Evolutionary conservation across 805 yeast genomes (phyloP).

Genomic region (Yamadazyma sp.): DNA sequence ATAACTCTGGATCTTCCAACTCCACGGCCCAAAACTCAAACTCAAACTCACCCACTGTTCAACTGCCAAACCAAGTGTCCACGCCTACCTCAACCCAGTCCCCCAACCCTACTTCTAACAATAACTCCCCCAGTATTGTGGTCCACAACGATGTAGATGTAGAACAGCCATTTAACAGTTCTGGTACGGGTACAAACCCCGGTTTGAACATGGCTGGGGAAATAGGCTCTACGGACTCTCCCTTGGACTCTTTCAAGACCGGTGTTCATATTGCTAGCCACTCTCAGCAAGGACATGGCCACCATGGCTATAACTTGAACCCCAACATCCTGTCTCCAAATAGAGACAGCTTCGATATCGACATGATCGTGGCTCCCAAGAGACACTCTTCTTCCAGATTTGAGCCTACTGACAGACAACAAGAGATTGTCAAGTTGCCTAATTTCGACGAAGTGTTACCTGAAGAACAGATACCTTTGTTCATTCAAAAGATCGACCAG

Average conservation of each 20-base stretch:
- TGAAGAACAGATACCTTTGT: conserved; percentile 75
- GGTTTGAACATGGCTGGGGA: background rate
- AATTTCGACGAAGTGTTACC: conserved; percentile 82
- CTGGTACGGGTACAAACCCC: background rate
- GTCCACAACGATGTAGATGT: conserved; percentile 17
- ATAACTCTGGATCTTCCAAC: conserved; percentile 13
- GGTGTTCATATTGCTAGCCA: conserved; percentile 19
- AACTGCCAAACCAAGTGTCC: conserved; percentile 15
- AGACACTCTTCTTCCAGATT: conserved; percentile 91
- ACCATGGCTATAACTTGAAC: conserved; percentile 22
- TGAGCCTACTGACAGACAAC: conserved; percentile 61
- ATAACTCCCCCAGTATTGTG: conserved; percentile 15
- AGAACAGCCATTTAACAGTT: conserved; percentile 15
- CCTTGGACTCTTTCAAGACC: conserved; percentile 15
- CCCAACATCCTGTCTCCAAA: conserved; percentile 54
- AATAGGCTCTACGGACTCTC: conserved; percentile 1
- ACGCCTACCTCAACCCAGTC: conserved; percentile 8
- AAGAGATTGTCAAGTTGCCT: conserved; percentile 70
- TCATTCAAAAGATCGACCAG: conserved; percentile 87
- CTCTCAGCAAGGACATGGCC: conserved; percentile 21
- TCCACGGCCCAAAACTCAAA: conserved; percentile 15
- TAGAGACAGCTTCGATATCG: conserved; percentile 70
- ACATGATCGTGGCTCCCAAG: conserved; percentile 74
- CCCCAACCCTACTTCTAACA: conserved; percentile 10
- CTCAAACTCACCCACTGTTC: conserved; percentile 20